phyloP scores from a whole-genome alignment of 805 yeast genomes.

The Saccharomycopsis olivae region DNA sequence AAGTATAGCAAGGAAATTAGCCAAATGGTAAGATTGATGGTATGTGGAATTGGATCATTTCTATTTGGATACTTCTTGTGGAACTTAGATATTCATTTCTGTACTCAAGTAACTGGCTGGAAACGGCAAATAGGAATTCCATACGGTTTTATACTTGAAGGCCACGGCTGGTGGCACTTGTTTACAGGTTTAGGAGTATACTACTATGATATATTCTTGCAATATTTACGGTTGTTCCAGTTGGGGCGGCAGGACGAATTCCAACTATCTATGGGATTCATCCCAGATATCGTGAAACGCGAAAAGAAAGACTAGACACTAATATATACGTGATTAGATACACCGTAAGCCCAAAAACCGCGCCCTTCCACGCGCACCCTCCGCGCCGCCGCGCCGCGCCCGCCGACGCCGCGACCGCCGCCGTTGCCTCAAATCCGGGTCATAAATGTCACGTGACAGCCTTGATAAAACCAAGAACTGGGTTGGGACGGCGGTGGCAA shows the following conservation, averaged over 20 bases:
- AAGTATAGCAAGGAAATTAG: conserved; percentile 14
- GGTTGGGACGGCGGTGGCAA: no score
- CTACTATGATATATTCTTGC: conserved; percentile 69
- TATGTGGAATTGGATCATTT: conserved; percentile 52
- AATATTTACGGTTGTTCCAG: conserved; percentile 61
- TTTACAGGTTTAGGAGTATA: conserved; percentile 83
- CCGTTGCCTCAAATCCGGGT: no score
- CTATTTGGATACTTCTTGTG: conserved; percentile 70
- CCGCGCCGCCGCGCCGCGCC: no score
- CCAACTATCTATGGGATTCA: no score
- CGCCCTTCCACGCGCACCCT: no score
- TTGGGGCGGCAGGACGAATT: conserved; percentile 43
- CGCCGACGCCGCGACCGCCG: no score
- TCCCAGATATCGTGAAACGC: no score
- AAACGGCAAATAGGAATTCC: conserved; percentile 55
- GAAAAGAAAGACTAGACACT: no score
- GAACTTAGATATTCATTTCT: conserved; percentile 82
- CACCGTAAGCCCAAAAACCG: no score
- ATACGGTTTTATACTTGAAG: conserved; percentile 74
- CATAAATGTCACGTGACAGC: no score
- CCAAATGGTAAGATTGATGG: conserved; percentile 45
- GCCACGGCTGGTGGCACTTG: conserved; percentile 98
- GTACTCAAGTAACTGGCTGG: conserved; percentile 26
- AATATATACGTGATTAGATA: no score
- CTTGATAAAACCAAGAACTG: no score